These are phyloP conservation scores for Blastobotrys muscicola DNA, from an alignment of 805 yeast genomes.

Conservation along the genomic window DNA sequence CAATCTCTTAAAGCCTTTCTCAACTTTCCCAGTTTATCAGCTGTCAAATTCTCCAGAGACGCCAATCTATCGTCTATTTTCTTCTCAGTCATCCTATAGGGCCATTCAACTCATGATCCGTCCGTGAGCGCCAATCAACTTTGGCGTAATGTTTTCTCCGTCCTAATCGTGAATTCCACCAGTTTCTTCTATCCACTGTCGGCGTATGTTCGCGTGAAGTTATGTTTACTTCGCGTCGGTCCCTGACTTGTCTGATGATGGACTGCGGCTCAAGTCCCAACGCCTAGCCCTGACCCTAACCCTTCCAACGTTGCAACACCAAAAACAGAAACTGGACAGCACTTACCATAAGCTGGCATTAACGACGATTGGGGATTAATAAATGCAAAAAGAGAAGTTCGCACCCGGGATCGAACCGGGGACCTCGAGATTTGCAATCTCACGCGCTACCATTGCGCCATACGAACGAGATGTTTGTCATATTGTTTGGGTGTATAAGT, in stretches of 20 bases:
- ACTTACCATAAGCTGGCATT: background rate
- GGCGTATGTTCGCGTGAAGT: too few relatives aligned
- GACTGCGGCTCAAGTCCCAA: too few relatives aligned
- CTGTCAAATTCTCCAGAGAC: background rate
- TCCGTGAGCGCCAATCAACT: too few relatives aligned
- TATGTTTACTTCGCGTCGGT: background rate
- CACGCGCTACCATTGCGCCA: constrained; percentile 99
- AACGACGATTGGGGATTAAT: background rate
- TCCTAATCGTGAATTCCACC: too few relatives aligned
- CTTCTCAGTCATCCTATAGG: too few relatives aligned
- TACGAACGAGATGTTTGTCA: constrained; percentile 35
- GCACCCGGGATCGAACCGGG: constrained; percentile 93
- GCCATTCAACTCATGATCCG: too few relatives aligned
- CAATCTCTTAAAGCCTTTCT: background rate
- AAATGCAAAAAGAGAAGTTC: constrained; percentile 43
- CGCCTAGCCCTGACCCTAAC: too few relatives aligned
- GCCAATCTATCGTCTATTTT: too few relatives aligned
- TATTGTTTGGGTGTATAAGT: too few relatives aligned
- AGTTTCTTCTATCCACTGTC: too few relatives aligned
- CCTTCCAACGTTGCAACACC: too few relatives aligned
- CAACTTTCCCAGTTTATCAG: constrained; percentile 2
- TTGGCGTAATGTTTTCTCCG: background rate
- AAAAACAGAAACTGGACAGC: background rate
- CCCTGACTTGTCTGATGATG: background rate
- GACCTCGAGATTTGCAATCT: constrained; percentile 99